Percentiles rank a stretch among this genome's conserved stretches.
These are phyloP conservation scores for Dipteronia dyeriana DNA, from an alignment of 345 rosid species.

Conservation along the genomic window DNA sequence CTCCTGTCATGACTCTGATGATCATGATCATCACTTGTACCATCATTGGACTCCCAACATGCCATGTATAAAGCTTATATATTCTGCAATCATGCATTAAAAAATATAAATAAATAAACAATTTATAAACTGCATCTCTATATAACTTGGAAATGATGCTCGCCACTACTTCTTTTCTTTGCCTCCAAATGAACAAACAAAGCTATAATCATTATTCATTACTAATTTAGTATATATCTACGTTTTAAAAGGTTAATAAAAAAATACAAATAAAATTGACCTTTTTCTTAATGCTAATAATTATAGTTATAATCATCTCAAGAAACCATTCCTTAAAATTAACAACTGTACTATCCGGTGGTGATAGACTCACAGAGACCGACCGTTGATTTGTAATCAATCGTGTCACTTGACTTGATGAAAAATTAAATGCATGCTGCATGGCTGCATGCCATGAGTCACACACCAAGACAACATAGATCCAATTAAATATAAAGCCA, in stretches of 20 bases:
- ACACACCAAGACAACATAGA: too few relatives aligned
- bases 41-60: conserved; percentile 20
- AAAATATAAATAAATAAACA: background rate
- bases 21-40: conserved; percentile 7
- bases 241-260: too few relatives aligned
- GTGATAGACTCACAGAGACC: too few relatives aligned
- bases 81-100: background rate
- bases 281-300: background rate
- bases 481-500: too few relatives aligned
- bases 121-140: conserved; percentile 12
- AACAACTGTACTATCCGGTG: background rate
- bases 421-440: background rate
- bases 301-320: background rate
- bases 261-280: too few relatives aligned
- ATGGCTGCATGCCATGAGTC: too few relatives aligned
- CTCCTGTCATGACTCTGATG: background rate
- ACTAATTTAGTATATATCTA: background rate
- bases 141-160: conserved; percentile 34
- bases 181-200: conserved; percentile 19
- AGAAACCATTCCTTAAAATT: background rate
- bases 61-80: conserved; percentile 16
- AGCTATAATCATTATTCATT: background rate
- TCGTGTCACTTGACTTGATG: conserved; percentile 13
- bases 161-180: conserved; percentile 7
- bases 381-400: too few relatives aligned